Evolutionary conservation across 306 rosid species (phyloP), one percentile per base, ranked within the genome.

Genomic region (Quercus robur): DNA sequence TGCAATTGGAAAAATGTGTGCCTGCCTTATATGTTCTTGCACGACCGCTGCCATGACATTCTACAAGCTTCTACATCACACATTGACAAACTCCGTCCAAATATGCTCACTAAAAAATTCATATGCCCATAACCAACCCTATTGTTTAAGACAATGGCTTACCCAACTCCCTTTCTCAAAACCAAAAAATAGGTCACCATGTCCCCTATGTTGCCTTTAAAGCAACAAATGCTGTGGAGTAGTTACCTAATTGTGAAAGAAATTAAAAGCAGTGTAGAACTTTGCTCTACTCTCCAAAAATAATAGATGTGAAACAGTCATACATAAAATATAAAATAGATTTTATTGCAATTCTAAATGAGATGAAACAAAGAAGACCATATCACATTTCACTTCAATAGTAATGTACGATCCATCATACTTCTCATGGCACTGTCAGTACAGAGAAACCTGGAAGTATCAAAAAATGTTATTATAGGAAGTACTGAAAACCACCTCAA

Each of bases 351-450:
- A 78, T 56, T 19, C 67, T 14, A 61, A 30, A 75, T 63, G 41
- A 61, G 19, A 81, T 4, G 62, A 13, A 52, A 76, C 58, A 66
- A 38, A 71, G 66, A 28, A 62, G 56, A 75, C 26, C 6, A 12
- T 46, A 79, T 59, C 67, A 28, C 73, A 83, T 73, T 69, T 59
- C 62, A 11, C 19, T 55, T 19, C 18, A 23, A 72, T 51, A 78
- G 30, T 68, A 64, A 17, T 96, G 94, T 93, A 74, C n/a, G 94
- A 93, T 66, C 90, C 97, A 93, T 96, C 98, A 91, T 96, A 96
- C 98, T 96, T 96, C 99, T 93, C 99, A 64, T 98, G 89, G 99
- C 88, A 93, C 99, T 96, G 98, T 77, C 99, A 93, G 90, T 96
- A 85, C 98, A 96, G 97, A 87, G 98, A 91, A 93, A 96, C 99